These are phyloP conservation scores for Calophaca sinica DNA, from an alignment of 306 rosid species.

Conservation along the genomic window DNA sequence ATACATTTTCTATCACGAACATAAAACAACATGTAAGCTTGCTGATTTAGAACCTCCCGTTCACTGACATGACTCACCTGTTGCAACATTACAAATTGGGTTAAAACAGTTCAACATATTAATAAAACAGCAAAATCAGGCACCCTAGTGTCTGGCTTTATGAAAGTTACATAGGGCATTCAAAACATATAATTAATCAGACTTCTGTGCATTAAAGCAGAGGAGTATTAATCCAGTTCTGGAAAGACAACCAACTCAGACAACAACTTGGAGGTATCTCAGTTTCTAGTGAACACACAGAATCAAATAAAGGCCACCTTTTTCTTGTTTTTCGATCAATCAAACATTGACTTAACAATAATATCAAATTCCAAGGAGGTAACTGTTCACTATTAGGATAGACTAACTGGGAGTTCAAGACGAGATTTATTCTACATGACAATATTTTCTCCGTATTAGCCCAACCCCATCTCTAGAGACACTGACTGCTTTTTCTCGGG, in stretches of 20 bases:
- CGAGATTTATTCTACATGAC: not conserved
- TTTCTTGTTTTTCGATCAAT: not conserved
- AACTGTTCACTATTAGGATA: not conserved
- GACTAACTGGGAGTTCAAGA: not conserved
- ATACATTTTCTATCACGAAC: slow-evolving; percentile 78
- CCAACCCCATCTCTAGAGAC: not conserved
- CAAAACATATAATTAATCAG: slow-evolving; percentile 8
- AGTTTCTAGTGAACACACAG: not conserved
- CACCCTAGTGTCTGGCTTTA: not conserved
- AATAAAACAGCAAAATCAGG: not conserved
- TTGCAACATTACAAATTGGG: slow-evolving; percentile 32
- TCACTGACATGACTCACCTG: slow-evolving; percentile 87
- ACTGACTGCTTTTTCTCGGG: not conserved
- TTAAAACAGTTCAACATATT: not conserved
- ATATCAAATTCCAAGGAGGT: not conserved
- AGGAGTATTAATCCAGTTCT: slow-evolving; percentile 1
- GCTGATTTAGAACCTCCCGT: slow-evolving; percentile 78
- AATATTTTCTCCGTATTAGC: slow-evolving; percentile 6
- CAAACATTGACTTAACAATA: not conserved
- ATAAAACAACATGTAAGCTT: slow-evolving; percentile 98
- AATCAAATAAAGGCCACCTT: not conserved
- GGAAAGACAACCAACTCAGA: slow-evolving; percentile 4
- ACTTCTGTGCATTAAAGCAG: slow-evolving; percentile 3
- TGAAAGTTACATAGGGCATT: not conserved
- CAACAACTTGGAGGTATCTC: slow-evolving; percentile 8